Evolutionary conservation across 345 rosid genomes (phyloP).

Genomic region (Chamaenerion angustifolium): DNA sequence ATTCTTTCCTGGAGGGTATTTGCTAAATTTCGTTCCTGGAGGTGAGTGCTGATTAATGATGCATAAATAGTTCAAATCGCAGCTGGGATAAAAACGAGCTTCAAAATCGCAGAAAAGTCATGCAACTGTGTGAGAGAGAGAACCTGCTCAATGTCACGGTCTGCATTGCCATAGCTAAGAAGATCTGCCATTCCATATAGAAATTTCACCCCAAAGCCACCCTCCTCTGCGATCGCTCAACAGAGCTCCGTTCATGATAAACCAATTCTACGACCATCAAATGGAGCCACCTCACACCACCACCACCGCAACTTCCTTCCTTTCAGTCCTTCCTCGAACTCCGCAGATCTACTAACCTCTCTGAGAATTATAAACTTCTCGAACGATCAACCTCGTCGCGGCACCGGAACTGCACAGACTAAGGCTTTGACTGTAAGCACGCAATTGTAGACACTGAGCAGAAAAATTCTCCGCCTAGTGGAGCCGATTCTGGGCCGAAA

Average conservation of each 20-base stretch:
- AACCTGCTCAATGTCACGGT: slow-evolving; percentile 81
- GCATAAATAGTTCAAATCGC: too few relatives aligned
- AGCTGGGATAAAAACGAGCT: too few relatives aligned
- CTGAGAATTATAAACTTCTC: slow-evolving; percentile 1
- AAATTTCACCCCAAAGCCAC: slow-evolving; percentile 42
- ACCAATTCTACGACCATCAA: slow-evolving; percentile 24
- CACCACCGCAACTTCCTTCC: slow-evolving; percentile 1
- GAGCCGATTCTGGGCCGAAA: too few relatives aligned
- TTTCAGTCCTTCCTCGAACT: background rate
- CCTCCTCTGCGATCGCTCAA: slow-evolving; percentile 73
- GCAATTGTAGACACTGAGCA: background rate
- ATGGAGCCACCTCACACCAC: slow-evolving; percentile 7
- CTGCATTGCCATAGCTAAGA: slow-evolving; percentile 75
- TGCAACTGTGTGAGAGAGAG: slow-evolving; percentile 7
- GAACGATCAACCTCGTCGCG: background rate
- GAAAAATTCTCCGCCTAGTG: slow-evolving; percentile 3
- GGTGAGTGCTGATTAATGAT: too few relatives aligned
- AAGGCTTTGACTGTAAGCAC: background rate
- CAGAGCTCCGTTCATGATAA: slow-evolving; percentile 80
- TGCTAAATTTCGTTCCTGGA: too few relatives aligned
- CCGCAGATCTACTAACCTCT: slow-evolving; percentile 1
- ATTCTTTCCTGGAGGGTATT: too few relatives aligned
- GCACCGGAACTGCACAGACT: background rate
- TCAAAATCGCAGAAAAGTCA: background rate
- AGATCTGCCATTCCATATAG: slow-evolving; percentile 99